These are phyloP conservation scores for Herpetomonas muscarum DNA, from an alignment of 208 protist species.

Conservation along the genomic window DNA sequence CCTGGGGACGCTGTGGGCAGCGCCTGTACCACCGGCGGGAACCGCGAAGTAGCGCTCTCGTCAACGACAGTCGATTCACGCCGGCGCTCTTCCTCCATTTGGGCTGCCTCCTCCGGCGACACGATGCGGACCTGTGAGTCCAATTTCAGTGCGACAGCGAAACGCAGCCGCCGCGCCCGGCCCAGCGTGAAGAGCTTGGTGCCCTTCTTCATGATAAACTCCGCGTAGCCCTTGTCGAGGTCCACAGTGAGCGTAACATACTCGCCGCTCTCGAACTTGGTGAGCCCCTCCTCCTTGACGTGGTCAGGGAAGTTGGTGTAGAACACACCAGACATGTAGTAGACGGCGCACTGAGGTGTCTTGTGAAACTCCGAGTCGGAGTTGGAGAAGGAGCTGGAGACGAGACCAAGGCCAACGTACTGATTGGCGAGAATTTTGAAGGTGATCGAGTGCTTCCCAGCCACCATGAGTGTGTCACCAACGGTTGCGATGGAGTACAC, in stretches of 20 bases:
- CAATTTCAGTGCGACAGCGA: slow-evolving; percentile 82
- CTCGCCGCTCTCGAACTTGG: slow-evolving; percentile 65
- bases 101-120: slow-evolving; percentile 38
- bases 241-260: slow-evolving; percentile 75
- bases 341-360: slow-evolving; percentile 80
- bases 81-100: slow-evolving; percentile 12
- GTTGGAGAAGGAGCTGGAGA: slow-evolving; percentile 73
- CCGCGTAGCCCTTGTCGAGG: slow-evolving; percentile 75
- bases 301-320: slow-evolving; percentile 89
- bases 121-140: slow-evolving; percentile 75
- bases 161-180: slow-evolving; percentile 58
- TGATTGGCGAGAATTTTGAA: slow-evolving; percentile 72
- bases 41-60: no score
- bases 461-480: slow-evolving; percentile 69
- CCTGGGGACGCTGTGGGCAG: background rate
- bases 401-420: slow-evolving; percentile 87
- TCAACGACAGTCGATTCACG: no score
- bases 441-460: slow-evolving; percentile 75
- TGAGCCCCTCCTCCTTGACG: slow-evolving; percentile 83
- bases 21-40: no score
- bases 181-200: slow-evolving; percentile 77
- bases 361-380: slow-evolving; percentile 88
- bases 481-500: slow-evolving; percentile 80
- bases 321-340: slow-evolving; percentile 92
- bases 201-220: slow-evolving; percentile 72